Conservation (phyloP, 1,284 basidiomycete genomes). For the Ustilago nuda region DNA sequence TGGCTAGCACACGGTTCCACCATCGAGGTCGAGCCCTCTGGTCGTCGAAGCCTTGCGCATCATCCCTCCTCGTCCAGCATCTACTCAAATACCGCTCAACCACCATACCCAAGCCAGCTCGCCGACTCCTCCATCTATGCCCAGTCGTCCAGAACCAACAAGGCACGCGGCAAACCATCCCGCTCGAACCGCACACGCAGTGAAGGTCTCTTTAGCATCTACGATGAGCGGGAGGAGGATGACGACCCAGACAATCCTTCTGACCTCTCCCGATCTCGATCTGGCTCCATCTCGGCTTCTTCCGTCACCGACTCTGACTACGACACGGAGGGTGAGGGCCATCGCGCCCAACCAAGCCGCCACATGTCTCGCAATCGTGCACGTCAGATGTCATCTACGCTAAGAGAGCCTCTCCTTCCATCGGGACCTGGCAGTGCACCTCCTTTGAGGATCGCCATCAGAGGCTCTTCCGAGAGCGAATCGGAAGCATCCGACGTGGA, state of each 20-base stretch:
- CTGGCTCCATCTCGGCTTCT: slow-evolving; percentile 42
- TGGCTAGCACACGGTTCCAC: slow-evolving; percentile 56
- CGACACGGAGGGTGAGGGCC: slow-evolving; percentile 40
- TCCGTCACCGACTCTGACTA: slow-evolving; percentile 50
- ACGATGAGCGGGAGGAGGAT: slow-evolving; percentile 37
- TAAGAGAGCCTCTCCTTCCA: slow-evolving; percentile 48
- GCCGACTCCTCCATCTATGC: slow-evolving; percentile 32
- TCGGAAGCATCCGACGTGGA: slow-evolving; percentile 32
- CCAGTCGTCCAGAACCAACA: slow-evolving; percentile 14
- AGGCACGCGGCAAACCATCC: slow-evolving; percentile 20
- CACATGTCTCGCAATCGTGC: slow-evolving; percentile 46
- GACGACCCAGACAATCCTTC: slow-evolving; percentile 31
- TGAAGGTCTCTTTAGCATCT: slow-evolving; percentile 41
- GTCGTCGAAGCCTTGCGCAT: slow-evolving; percentile 1
- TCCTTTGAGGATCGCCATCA: slow-evolving; percentile 17
- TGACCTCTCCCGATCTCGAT: slow-evolving; percentile 43
- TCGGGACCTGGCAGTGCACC: slow-evolving; percentile 32
- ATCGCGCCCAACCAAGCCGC: slow-evolving; percentile 25
- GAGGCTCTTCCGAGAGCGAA: slow-evolving; percentile 20
- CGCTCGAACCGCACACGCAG: slow-evolving; percentile 15
- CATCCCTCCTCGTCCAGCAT: slow-evolving; percentile 27
- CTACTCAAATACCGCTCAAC: slow-evolving; percentile 17
- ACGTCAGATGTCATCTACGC: slow-evolving; percentile 44
- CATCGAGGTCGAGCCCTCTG: slow-evolving; percentile 20
- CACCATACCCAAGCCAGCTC: slow-evolving; percentile 16